Conservation (phyloP, 2,329 filamentous ascomycete species). For the Emergomyces pasteurianus region DNA sequence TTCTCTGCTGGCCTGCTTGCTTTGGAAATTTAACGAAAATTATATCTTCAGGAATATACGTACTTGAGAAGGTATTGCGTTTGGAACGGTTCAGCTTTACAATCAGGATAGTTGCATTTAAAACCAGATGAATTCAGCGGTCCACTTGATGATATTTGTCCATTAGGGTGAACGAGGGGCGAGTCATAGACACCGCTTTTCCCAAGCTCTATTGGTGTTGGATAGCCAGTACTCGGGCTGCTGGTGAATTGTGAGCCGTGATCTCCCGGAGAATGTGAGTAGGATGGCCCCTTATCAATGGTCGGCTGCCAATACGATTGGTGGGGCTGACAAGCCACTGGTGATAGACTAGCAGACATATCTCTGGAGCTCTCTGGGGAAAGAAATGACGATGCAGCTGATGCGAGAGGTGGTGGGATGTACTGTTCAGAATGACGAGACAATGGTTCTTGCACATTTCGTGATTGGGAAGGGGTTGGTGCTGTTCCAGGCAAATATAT, state of each 20-base stretch:
- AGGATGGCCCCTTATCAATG: constrained; percentile 18
- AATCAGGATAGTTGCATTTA: constrained; percentile 45
- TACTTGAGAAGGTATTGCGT: constrained; percentile 55
- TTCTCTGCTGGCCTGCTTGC: neutral
- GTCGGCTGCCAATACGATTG: constrained; percentile 18
- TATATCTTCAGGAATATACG: constrained; percentile 15
- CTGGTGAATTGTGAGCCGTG: constrained; percentile 19
- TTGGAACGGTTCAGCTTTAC: constrained; percentile 48
- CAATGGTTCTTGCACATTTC: neutral
- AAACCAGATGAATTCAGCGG: constrained; percentile 24
- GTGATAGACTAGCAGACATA: constrained; percentile 22
- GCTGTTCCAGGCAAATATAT: constrained; percentile 15
- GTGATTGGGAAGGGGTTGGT: constrained; percentile 18
- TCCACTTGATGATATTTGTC: constrained; percentile 11
- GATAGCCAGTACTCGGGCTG: constrained; percentile 27
- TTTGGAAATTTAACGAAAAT: neutral
- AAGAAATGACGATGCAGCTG: constrained; percentile 22
- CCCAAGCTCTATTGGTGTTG: constrained; percentile 27
- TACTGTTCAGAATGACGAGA: constrained; percentile 19
- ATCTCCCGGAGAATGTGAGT: constrained; percentile 16
- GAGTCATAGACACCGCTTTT: constrained; percentile 5
- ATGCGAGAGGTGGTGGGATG: constrained; percentile 11
- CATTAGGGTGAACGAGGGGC: neutral
- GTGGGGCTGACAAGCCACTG: constrained; percentile 11
- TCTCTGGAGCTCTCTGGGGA: constrained; percentile 29